Conservation (phyloP, 805 yeast genomes). For the Kluyveromyces starmeri region DNA sequence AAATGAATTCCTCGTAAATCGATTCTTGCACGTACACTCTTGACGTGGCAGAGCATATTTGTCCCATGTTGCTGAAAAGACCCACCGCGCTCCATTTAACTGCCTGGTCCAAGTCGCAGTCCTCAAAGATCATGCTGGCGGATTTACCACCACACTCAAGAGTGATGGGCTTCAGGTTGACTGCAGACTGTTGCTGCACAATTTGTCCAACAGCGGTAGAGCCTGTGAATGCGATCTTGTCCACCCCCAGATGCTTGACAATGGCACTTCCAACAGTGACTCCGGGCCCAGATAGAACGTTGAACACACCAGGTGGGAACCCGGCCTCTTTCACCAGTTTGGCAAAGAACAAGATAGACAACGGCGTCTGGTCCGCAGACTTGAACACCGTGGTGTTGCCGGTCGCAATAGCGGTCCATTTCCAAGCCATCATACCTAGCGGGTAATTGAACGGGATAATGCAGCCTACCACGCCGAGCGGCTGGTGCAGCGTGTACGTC, state of each 20-base stretch:
- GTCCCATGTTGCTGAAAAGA: conserved; percentile 54
- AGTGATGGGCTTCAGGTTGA: conserved; percentile 39
- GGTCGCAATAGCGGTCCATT: conserved; percentile 39
- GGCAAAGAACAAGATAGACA: conserved; percentile 37
- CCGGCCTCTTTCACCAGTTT: conserved; percentile 37
- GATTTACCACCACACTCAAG: conserved; percentile 49
- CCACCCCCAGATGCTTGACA: conserved; percentile 37
- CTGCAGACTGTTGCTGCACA: conserved; percentile 35
- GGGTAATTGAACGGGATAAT: conserved; percentile 48
- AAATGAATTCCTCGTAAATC: conserved; percentile 42
- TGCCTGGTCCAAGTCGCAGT: conserved; percentile 39
- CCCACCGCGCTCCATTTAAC: conserved; percentile 46
- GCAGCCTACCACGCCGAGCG: conserved; percentile 44
- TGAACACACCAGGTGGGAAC: conserved; percentile 44
- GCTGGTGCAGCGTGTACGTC: conserved; percentile 45
- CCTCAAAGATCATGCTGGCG: conserved; percentile 39
- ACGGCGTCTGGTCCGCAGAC: conserved; percentile 42
- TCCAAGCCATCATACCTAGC: conserved; percentile 42
- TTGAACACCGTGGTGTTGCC: conserved; percentile 42
- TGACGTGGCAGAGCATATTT: conserved; percentile 58
- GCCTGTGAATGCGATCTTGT: conserved; percentile 49
- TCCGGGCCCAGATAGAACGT: conserved; percentile 39
- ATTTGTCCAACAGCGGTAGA: conserved; percentile 41
- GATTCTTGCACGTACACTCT: conserved; percentile 49
- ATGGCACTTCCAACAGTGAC: conserved; percentile 38